A percentile compares a stretch with the other conserved stretches of the same genome.
phyloP scores from a whole-genome alignment of 352 stramenopile genomes.

The Pythium vanterpoolii region DNA sequence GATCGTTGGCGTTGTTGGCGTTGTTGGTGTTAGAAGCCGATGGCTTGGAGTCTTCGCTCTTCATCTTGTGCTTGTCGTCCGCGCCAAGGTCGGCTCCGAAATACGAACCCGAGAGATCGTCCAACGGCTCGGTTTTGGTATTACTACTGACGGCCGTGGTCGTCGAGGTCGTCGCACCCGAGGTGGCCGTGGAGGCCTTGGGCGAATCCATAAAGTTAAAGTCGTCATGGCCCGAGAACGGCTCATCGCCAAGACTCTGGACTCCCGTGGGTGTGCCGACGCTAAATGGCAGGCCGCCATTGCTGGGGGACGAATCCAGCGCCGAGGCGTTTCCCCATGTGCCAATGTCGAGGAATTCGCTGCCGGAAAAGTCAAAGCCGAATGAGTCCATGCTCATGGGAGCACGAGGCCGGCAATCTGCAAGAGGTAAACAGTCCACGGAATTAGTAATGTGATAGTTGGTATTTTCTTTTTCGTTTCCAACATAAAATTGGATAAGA shows the following conservation, averaged over 20 bases:
- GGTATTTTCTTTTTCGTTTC: background rate
- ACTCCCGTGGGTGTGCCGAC: conserved; percentile 83
- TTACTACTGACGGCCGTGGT: conserved; percentile 3
- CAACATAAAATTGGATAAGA: background rate
- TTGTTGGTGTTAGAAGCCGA: conserved; percentile 23
- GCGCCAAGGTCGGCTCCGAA: conserved; percentile 60
- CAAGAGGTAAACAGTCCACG: background rate
- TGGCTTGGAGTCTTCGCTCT: conserved; percentile 28
- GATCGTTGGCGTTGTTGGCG: background rate
- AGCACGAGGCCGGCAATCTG: background rate
- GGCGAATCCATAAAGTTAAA: conserved; percentile 82
- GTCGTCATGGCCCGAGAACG: conserved; percentile 62
- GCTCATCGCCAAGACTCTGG: conserved; percentile 76
- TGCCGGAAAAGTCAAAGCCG: conserved; percentile 75
- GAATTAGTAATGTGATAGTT: background rate
- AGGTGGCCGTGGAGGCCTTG: conserved; percentile 34
- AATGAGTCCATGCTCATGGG: conserved; percentile 78
- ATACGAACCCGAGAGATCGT: conserved; percentile 52
- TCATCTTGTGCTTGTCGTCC: conserved; percentile 35
- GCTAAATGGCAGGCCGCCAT: conserved; percentile 70
- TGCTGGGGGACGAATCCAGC: conserved; percentile 64
- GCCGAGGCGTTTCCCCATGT: conserved; percentile 65
- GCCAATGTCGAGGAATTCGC: conserved; percentile 73
- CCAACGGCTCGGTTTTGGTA: conserved; percentile 23
- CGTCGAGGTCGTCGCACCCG: conserved; percentile 9